Evolutionary conservation across 2,329 filamentous ascomycete species (phyloP).

Genomic region (Botrytis deweyae): DNA sequence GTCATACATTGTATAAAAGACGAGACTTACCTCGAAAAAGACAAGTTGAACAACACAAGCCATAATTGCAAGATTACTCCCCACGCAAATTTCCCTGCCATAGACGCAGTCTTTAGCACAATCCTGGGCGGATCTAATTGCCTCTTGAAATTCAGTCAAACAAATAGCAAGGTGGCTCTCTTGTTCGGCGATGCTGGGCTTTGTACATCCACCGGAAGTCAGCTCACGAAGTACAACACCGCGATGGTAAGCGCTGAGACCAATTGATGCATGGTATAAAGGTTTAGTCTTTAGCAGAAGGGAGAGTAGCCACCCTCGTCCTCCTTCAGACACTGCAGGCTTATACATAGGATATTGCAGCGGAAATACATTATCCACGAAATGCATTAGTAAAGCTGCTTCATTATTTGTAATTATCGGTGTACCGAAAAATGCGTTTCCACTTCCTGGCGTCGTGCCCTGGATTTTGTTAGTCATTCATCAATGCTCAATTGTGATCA

Average conservation of each 20-base stretch:
- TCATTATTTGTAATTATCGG: slow-evolving; percentile 43
- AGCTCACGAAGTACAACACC: slow-evolving; percentile 38
- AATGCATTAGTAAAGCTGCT: slow-evolving; percentile 53
- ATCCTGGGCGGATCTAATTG: slow-evolving; percentile 37
- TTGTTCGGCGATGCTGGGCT: slow-evolving; percentile 29
- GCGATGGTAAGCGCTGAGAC: slow-evolving; percentile 52
- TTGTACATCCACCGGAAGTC: slow-evolving; percentile 19
- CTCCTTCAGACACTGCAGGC: slow-evolving; percentile 55
- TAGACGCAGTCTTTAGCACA: background rate
- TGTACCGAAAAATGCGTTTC: slow-evolving; percentile 19
- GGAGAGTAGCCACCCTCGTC: slow-evolving; percentile 56
- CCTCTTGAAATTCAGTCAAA: slow-evolving; percentile 14
- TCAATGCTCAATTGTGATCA: background rate
- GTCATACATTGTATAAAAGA: slow-evolving; percentile 29
- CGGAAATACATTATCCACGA: slow-evolving; percentile 61
- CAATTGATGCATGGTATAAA: slow-evolving; percentile 56
- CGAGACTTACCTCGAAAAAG: slow-evolving; percentile 47
- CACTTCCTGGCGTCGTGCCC: background rate
- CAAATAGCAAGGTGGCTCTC: slow-evolving; percentile 36
- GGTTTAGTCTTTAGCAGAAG: slow-evolving; percentile 56
- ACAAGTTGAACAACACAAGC: slow-evolving; percentile 54
- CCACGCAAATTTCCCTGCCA: background rate
- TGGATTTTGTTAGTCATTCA: background rate
- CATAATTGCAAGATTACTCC: slow-evolving; percentile 42
- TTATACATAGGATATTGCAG: slow-evolving; percentile 63